Conservation (phyloP, 495 filamentous ascomycete genomes). For the Lophiotrema nucula region DNA sequence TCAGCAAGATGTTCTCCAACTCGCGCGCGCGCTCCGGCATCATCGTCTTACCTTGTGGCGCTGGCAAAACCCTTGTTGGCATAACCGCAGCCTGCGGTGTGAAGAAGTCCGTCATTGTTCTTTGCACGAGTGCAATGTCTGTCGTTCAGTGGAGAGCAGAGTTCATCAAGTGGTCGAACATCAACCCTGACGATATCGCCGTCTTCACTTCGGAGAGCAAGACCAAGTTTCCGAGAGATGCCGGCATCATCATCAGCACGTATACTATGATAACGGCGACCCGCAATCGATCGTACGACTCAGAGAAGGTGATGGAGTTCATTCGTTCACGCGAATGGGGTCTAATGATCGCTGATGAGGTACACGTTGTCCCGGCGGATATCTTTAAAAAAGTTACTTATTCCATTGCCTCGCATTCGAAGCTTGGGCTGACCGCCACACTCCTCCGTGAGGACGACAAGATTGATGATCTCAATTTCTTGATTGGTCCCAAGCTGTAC, state of each 20-base stretch:
- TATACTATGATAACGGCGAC: conserved; percentile 98
- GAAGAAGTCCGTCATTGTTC: conserved; percentile 90
- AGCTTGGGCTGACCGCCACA: conserved; percentile 94
- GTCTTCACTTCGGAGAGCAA: conserved; percentile 96
- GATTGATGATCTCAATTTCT: conserved; percentile 93
- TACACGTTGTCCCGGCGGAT: conserved; percentile 94
- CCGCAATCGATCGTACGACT: conserved; percentile 80
- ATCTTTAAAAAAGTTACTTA: conserved; percentile 95
- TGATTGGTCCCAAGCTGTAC: conserved; percentile 96
- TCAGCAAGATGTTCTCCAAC: conserved; percentile 99
- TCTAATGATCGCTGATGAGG: conserved; percentile 95
- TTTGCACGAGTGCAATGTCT: conserved; percentile 97
- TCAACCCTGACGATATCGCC: conserved; percentile 87
- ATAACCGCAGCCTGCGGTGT: conserved; percentile 97
- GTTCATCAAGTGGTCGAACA: conserved; percentile 97
- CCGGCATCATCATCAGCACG: conserved; percentile 94
- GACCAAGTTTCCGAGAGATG: conserved; percentile 80
- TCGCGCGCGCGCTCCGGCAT: conserved; percentile 95
- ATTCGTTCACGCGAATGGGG: conserved; percentile 92
- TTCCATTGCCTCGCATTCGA: conserved; percentile 87
- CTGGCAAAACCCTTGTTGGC: conserved; percentile 94
- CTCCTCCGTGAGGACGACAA: conserved; percentile 96
- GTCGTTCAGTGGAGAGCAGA: conserved; percentile 96
- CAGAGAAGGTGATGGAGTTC: conserved; percentile 98
- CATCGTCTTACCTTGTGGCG: conserved; percentile 94